Conservation (phyloP, 257 asterid genomes). For the Hygrophila difformis region DNA sequence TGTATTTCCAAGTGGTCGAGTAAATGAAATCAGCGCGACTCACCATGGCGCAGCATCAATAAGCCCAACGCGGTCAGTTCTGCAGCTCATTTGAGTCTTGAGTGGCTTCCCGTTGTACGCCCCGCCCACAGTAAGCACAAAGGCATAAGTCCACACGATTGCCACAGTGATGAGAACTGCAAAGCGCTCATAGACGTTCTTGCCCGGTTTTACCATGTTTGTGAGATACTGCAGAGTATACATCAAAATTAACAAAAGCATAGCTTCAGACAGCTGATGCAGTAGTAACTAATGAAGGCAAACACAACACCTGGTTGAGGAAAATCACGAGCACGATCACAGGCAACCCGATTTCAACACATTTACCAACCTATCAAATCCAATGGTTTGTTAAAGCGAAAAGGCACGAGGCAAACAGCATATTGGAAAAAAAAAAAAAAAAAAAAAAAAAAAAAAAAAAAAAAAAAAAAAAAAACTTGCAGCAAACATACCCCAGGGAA, state of each 20-base stretch:
- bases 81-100: constrained; percentile 52
- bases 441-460: too few species aligned
- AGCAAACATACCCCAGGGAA: constrained; percentile 88
- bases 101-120: constrained; percentile 43
- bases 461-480: too few species aligned
- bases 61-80: constrained; percentile 75
- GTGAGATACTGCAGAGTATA: constrained; percentile 47
- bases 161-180: constrained; percentile 53
- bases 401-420: neutral
- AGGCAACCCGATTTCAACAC: constrained; percentile 86
- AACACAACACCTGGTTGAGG: constrained; percentile 55
- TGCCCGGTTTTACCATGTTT: constrained; percentile 45
- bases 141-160: constrained; percentile 74
- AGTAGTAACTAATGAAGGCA: too few species aligned
- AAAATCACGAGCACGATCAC: constrained; percentile 63
- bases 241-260: neutral
- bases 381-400: neutral
- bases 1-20: too few species aligned
- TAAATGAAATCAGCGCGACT: neutral
- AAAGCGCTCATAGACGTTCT: constrained; percentile 50
- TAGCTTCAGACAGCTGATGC: neutral
- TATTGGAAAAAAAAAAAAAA: too few species aligned
- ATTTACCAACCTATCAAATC: constrained; percentile 59
- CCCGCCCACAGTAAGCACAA: constrained; percentile 61
- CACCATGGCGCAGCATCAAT: constrained; percentile 67